Conservation (phyloP, 805 yeast genomes). For the Ogataea polymorpha region DNA sequence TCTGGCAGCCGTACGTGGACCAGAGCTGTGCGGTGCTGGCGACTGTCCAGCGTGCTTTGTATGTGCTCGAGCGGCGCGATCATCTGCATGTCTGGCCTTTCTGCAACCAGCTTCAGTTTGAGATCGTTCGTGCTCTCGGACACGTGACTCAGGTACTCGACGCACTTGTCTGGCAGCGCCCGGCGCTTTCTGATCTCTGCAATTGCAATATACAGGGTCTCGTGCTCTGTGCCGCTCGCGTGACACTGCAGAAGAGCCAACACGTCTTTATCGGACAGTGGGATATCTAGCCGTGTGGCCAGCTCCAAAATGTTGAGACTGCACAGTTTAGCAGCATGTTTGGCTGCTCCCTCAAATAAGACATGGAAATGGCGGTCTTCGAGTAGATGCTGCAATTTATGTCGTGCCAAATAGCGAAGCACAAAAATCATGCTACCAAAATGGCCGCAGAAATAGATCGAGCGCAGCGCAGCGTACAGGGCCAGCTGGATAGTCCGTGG, state of each 20-base stretch:
- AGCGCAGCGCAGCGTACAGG: conserved; percentile 18
- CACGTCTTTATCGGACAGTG: conserved; percentile 15
- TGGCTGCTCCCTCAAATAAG: conserved; percentile 17
- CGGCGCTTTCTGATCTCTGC: not conserved
- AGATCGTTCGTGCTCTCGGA: no score
- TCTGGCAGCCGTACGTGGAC: not conserved
- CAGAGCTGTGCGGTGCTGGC: no score
- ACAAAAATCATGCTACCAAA: conserved; percentile 17
- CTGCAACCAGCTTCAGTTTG: no score
- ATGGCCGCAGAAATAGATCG: conserved; percentile 17
- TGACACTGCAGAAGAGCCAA: conserved; percentile 20
- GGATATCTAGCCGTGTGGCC: conserved; percentile 7
- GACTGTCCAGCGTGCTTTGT: no score
- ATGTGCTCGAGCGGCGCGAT: no score
- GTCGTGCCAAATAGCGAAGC: conserved; percentile 8
- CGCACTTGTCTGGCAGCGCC: no score
- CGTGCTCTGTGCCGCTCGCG: conserved; percentile 26
- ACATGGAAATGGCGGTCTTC: conserved; percentile 14
- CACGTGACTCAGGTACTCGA: no score
- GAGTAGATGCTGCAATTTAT: conserved; percentile 5
- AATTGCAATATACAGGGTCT: conserved; percentile 21
- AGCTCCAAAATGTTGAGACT: conserved; percentile 12
- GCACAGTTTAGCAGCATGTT: conserved; percentile 21
- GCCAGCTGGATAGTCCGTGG: conserved; percentile 12
- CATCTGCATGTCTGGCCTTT: no score